Percentiles rank a stretch among this genome's conserved stretches.
Conservation (phyloP, 371 early-diverging fungal species). For the Apophysomyces trapeziformis region DNA sequence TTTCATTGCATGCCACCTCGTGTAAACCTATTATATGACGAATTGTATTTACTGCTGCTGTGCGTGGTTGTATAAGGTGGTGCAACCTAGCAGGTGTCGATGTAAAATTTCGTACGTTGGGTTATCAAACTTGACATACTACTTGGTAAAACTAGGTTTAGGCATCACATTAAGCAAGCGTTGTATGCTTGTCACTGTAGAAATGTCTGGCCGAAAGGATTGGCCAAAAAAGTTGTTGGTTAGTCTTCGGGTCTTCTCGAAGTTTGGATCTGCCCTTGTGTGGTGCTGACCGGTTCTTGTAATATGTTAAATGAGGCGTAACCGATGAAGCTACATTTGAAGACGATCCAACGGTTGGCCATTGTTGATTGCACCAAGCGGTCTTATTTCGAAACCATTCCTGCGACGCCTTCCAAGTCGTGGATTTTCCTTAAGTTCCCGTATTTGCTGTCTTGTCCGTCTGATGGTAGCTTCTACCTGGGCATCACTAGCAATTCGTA, state of each 20-base stretch:
- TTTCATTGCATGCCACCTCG: not conserved
- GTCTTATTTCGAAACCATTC: not conserved
- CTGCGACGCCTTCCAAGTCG: not conserved
- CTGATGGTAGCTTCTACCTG: not conserved
- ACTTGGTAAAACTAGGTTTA: not conserved
- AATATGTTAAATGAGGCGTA: not conserved
- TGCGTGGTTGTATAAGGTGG: constrained; percentile 4
- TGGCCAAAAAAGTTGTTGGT: not conserved
- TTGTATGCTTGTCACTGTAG: not conserved
- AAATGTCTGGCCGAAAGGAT: not conserved
- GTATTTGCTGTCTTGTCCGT: not conserved
- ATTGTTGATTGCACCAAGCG: constrained; percentile 1
- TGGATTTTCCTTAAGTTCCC: not conserved
- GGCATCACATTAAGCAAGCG: not conserved
- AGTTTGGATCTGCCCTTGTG: not conserved
- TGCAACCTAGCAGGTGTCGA: not conserved
- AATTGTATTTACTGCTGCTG: not conserved
- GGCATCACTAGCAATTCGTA: not conserved
- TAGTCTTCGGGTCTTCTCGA: not conserved
- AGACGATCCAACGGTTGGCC: not conserved
- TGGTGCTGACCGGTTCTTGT: not conserved
- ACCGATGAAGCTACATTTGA: not conserved
- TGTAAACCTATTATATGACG: not conserved
- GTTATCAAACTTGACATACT: not conserved
- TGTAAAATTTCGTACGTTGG: not conserved